Base-by-base conservation (phyloP, 345 rosid species). In the Eucalyptus cloeziana region DNA sequence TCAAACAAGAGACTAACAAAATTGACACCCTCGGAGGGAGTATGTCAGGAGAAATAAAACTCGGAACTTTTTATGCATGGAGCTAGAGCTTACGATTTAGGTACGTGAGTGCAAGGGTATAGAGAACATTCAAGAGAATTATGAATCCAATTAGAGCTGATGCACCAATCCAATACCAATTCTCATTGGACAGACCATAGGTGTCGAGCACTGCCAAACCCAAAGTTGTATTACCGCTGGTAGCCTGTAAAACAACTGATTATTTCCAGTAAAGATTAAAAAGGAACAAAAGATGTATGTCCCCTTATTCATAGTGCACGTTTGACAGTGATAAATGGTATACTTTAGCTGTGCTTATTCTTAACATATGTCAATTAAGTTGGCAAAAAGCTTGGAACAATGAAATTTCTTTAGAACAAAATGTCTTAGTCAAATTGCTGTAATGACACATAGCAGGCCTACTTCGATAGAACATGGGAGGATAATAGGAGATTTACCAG, bases 141-240 rank as follows among this genome's bases (percentile, higher is more conserved):
- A 80, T 87, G 91, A 97, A 97, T 19, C 96, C 98, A 1, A 94
- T 21, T 81, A 94, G 92, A 69, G 93, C 96, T 88, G 90, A 96
- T 21, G 90, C 94, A 5, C 98, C 97, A 85, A 95, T 95, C 99
- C 98, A 97, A 87, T 92, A 97, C 99, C 97, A 98, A 89, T 94
- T 93, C 91, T 91, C 91, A 22, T 93, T 92, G 4, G 92, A 52
- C 85, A 91, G 93, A 64, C 90, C 94, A 43, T 92, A 93, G 49
- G 49, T 89, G 51, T 91, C 30, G 5, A 97, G 96, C 88, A 97
- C 92, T 87, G 93, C 91, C 88, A 91, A 44, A 47, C 98, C 99
- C 49, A 95, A 89, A 24, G 97, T 91, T 16, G 49, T 80, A 24
- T 80, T 87, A 88, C 95, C 93, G 87, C 21, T n/a, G 71, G 17